Evolutionary conservation across 192 early-diverging fungal genomes (phyloP).

Genomic region (Spizellomyces punctatus): DNA sequence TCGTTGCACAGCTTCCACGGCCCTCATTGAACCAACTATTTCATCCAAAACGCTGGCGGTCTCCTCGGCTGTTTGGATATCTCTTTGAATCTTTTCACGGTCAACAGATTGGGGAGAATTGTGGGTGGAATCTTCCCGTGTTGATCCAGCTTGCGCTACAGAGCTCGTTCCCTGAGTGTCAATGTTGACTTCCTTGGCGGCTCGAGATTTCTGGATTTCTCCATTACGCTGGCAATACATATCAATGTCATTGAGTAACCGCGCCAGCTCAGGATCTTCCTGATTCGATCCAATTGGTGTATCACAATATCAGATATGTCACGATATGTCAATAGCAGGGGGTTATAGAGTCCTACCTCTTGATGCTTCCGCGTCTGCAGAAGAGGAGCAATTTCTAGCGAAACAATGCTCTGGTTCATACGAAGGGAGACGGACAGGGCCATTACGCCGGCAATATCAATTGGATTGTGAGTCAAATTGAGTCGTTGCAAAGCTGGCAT

Average conservation of each 20-base stretch:
- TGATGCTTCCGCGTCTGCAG: too few species aligned
- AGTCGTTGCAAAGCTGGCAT: constrained; percentile 67
- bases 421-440: constrained; percentile 80
- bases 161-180: too few species aligned
- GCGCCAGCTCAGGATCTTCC: constrained; percentile 31
- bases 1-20: constrained; percentile 9
- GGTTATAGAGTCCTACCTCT: too few species aligned
- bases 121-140: too few species aligned
- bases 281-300: background rate
- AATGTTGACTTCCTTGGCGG: too few species aligned
- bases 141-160: too few species aligned
- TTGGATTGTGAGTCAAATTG: constrained; percentile 76
- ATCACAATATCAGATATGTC: too few species aligned
- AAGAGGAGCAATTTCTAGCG: constrained; percentile 62
- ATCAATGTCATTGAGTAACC: constrained; percentile 32
- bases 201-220: constrained; percentile 21
- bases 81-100: background rate
- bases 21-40: constrained; percentile 21
- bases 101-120: background rate
- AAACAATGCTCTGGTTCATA: constrained; percentile 74
- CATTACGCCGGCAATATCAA: constrained; percentile 80
- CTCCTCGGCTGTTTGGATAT: constrained; percentile 13
- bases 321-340: too few species aligned
- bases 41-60: constrained; percentile 29
- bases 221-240: constrained; percentile 35